Evolutionary conservation across 306 rosid genomes (phyloP).

Genomic region (Ziziphus jujuba): DNA sequence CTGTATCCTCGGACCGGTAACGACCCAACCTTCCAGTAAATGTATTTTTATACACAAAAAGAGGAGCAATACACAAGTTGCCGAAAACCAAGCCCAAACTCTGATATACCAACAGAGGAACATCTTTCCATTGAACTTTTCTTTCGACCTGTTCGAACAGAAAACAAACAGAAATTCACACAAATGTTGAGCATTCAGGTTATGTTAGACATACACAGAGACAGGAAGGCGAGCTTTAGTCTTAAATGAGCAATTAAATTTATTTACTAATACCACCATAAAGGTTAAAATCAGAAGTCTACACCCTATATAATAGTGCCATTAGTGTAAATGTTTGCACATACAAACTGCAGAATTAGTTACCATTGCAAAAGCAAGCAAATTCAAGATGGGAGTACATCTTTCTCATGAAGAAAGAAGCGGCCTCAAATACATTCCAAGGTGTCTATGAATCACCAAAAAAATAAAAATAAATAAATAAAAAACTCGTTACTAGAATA

Average conservation of each 20-base stretch:
- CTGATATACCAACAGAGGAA: constrained; percentile 54
- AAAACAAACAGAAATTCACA: constrained; percentile 7
- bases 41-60: constrained; percentile 64
- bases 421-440: background rate
- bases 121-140: constrained; percentile 35
- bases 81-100: constrained; percentile 78
- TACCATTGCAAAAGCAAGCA: no score
- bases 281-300: no score
- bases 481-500: no score
- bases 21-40: constrained; percentile 56
- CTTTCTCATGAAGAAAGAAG: background rate
- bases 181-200: background rate
- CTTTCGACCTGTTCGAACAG: constrained; percentile 48
- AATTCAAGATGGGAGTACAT: no score
- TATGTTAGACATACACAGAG: background rate
- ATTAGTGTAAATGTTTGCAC: no score
- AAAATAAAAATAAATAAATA: no score
- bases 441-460: background rate
- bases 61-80: constrained; percentile 68
- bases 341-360: no score
- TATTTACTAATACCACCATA: no score
- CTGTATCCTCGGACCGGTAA: constrained; percentile 60
- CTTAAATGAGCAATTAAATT: no score
- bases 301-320: no score
- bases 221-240: background rate